Evolutionary conservation across 1,284 basidiomycete genomes (phyloP).

Genomic region (Papiliotrema terrestris): DNA sequence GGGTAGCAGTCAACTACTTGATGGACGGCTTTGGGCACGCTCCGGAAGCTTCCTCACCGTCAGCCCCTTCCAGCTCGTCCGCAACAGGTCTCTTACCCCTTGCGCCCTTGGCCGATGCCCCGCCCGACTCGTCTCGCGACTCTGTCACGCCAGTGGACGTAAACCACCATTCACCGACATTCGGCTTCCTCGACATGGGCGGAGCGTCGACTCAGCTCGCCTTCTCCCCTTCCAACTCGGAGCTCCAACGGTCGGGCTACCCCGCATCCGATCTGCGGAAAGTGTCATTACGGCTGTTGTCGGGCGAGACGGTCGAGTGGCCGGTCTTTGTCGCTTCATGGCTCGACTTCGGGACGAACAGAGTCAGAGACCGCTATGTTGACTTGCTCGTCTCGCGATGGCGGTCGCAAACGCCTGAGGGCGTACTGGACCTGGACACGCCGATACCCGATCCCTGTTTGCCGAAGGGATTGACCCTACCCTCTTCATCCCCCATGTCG

Average conservation of each 20-base stretch:
- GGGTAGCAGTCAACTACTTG: conserved; percentile 98
- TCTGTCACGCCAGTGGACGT: conserved; percentile 45
- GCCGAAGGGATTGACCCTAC: conserved; percentile 63
- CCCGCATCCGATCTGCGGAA: conserved; percentile 64
- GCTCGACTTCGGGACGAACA: conserved; percentile 97
- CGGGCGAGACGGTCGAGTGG: conserved; percentile 82
- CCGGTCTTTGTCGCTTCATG: conserved; percentile 97
- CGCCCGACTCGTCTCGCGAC: conserved; percentile 25
- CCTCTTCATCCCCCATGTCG: conserved; percentile 54
- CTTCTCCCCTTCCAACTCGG: conserved; percentile 64
- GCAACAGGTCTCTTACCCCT: conserved; percentile 31
- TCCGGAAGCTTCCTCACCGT: conserved; percentile 16
- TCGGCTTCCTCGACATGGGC: conserved; percentile 98
- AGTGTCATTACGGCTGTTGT: conserved; percentile 75
- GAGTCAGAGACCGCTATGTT: conserved; percentile 88
- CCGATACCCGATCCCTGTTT: conserved; percentile 83
- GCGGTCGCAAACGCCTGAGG: conserved; percentile 39
- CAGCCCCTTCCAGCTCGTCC: conserved; percentile 3
- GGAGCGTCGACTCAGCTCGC: conserved; percentile 98
- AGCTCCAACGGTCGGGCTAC: conserved; percentile 52
- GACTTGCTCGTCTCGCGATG: conserved; percentile 61
- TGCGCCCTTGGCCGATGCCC: conserved; percentile 33
- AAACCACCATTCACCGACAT: conserved; percentile 63
- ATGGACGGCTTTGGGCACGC: conserved; percentile 88
- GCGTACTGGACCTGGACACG: conserved; percentile 27